Conservation (phyloP, 768 basidiomycete genomes). For the Boletus sp. region DNA sequence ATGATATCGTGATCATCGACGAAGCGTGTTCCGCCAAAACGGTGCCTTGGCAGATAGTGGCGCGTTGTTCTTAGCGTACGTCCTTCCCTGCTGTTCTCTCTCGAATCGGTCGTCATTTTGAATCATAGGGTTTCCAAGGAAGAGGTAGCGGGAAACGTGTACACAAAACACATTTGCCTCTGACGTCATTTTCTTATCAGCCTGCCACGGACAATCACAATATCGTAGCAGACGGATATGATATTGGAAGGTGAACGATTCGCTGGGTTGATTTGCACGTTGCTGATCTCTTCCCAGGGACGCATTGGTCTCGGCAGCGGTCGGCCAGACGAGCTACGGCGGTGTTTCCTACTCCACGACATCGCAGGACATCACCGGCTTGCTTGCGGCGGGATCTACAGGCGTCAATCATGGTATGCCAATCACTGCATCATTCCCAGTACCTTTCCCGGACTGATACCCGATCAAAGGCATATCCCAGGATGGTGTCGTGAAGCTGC, state of each 20-base stretch:
- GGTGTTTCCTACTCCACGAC: constrained; percentile 50
- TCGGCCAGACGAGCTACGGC: constrained; percentile 39
- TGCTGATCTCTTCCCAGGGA: constrained; percentile 26
- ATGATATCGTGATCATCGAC: background rate
- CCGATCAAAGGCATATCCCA: constrained; percentile 51
- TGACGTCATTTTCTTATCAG: constrained; percentile 11
- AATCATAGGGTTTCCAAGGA: constrained; percentile 46
- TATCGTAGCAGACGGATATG: constrained; percentile 47
- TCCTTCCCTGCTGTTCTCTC: background rate
- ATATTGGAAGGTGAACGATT: constrained; percentile 39
- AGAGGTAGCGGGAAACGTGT: constrained; percentile 25
- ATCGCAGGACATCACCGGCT: constrained; percentile 46
- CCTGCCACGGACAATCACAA: constrained; percentile 36
- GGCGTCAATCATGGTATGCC: constrained; percentile 53
- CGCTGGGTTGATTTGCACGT: background rate
- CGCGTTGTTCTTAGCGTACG: constrained; percentile 58
- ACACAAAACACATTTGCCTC: background rate
- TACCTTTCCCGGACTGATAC: background rate
- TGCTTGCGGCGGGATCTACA: constrained; percentile 49
- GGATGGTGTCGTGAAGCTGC: constrained; percentile 53
- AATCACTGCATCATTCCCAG: background rate
- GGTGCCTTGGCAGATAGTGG: constrained; percentile 47
- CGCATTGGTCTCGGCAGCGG: constrained; percentile 37
- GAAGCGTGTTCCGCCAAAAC: constrained; percentile 54
- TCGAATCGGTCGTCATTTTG: background rate